phyloP scores from a whole-genome alignment of 1,284 basidiomycete species.

The Austroboletus rostrupii region DNA sequence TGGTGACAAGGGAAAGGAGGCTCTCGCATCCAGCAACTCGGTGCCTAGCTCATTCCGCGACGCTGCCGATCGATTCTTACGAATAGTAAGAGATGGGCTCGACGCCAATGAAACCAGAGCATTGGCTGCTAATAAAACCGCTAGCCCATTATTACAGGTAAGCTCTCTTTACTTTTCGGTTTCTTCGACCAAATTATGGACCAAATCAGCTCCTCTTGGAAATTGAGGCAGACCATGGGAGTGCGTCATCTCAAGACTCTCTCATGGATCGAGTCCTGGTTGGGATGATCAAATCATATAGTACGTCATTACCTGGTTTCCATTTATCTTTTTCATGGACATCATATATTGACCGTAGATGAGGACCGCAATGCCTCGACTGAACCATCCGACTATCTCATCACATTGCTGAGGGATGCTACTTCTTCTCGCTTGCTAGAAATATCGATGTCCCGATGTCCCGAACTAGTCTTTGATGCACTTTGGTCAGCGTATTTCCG shows the following conservation, averaged over 20 bases:
- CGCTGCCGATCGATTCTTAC: slow-evolving; percentile 52
- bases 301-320: slow-evolving; percentile 40
- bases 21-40: slow-evolving; percentile 22
- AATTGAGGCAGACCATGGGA: slow-evolving; percentile 66
- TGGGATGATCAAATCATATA: slow-evolving; percentile 68
- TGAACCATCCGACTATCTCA: slow-evolving; percentile 70
- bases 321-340: neutral
- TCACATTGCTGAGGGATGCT: slow-evolving; percentile 75
- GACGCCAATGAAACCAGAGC: slow-evolving; percentile 76
- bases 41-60: slow-evolving; percentile 52
- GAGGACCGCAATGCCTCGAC: slow-evolving; percentile 32
- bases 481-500: slow-evolving; percentile 80
- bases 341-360: slow-evolving; percentile 26
- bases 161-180: slow-evolving; percentile 13
- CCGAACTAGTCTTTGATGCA: slow-evolving; percentile 56
- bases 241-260: slow-evolving; percentile 59
- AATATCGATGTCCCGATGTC: slow-evolving; percentile 62
- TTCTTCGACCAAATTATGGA: neutral
- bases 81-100: slow-evolving; percentile 49
- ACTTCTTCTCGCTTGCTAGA: slow-evolving; percentile 88
- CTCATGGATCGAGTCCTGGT: slow-evolving; percentile 80
- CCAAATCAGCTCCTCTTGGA: slow-evolving; percentile 68
- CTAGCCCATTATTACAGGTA: slow-evolving; percentile 79
- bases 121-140: slow-evolving; percentile 77
- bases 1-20: slow-evolving; percentile 41